Base-by-base conservation (phyloP, 495 filamentous ascomycete species). In the Halenospora varia region DNA sequence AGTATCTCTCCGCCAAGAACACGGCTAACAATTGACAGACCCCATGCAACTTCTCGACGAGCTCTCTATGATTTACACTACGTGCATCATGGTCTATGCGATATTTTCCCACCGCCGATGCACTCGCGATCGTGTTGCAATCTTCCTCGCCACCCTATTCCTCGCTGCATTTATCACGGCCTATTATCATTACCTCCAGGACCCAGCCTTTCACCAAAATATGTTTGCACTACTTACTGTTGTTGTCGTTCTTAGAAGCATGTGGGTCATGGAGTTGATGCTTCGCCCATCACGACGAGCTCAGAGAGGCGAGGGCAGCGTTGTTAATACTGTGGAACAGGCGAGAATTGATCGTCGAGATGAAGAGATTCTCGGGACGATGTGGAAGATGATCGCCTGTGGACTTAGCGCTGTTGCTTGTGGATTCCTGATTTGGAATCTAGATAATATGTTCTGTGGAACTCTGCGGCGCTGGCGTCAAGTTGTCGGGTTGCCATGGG, bases 41-140 rank as follows among this genome's bases (percentile, higher is more conserved):
- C 89, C 91, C 2, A 96, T 96, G 93, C 93, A 97, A 69, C 82
- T 97, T 15, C 86, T 96, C 25, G 93, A 97, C 65, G 93, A 97
- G 71, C 79, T 96, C 8, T 89, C 87, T 58, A 97, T 97, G 93
- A 96, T 97, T 26, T 96, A 97, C 69, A 96, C 92, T 1, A 96
- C 92, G 3, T 94, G 88, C 62, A 71, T 94, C 23, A 94, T 96
- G 86, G 84, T 77, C 68, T 94, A 86, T 68, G 90, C 89, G 13
- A 88, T 88, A 20, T 92, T 96, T 69, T 83, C 87, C 10, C 87
- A 92, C 70, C 80, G 77, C 10, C 77, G 79, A 56, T 74, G 88
- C 3, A 50, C 18, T 11, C 46, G 3, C 11, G 24, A 10, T 18
- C 29, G 6, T 24, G 18, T 61, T 2, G 18, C 17, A 11, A 15